A percentile compares a stretch with the other conserved stretches of the same genome.
Evolutionary conservation across 208 protist genomes (phyloP).

Genomic region (Leishmania arabica): DNA sequence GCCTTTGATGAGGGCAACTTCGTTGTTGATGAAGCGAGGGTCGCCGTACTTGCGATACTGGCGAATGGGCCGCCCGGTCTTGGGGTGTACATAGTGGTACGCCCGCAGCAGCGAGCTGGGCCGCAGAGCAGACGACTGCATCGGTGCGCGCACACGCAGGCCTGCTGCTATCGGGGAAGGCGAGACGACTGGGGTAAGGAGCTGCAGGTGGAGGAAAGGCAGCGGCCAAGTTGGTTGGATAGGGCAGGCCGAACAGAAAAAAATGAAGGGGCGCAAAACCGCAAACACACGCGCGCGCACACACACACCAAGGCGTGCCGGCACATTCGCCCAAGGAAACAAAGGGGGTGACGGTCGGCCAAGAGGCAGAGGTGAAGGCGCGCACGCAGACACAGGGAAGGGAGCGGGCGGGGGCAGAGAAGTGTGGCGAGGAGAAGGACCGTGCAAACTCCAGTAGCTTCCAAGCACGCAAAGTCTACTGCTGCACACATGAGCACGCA

Average conservation of each 20-base stretch:
- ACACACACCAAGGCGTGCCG: neutral
- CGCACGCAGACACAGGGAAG: neutral
- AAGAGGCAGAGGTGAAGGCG: neutral
- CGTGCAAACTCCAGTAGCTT: neutral
- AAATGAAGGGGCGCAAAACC: neutral
- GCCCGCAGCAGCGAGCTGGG: constrained; percentile 43
- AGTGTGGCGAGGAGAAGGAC: neutral
- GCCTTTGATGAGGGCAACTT: constrained; percentile 80
- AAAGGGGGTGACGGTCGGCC: neutral
- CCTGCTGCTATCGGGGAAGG: neutral
- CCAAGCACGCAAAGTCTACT: neutral
- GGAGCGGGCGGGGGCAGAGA: neutral
- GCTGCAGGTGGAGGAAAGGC: neutral
- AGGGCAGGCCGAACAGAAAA: too few relatives aligned
- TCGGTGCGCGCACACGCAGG: constrained; percentile 2
- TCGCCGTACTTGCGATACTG: constrained; percentile 89
- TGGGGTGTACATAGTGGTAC: constrained; percentile 92
- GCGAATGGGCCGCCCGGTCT: constrained; percentile 77
- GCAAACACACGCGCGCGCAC: neutral
- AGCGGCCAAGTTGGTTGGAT: neutral
- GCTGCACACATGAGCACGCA: neutral
- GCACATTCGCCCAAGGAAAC: neutral
- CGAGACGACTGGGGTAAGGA: neutral
- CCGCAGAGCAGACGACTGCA: constrained; percentile 39
- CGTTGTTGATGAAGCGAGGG: constrained; percentile 91